A percentile compares a stretch with the other conserved stretches of the same genome.
Conservation (phyloP, 2,329 filamentous ascomycete species). For the Pseudogymnoascus sp. region DNA sequence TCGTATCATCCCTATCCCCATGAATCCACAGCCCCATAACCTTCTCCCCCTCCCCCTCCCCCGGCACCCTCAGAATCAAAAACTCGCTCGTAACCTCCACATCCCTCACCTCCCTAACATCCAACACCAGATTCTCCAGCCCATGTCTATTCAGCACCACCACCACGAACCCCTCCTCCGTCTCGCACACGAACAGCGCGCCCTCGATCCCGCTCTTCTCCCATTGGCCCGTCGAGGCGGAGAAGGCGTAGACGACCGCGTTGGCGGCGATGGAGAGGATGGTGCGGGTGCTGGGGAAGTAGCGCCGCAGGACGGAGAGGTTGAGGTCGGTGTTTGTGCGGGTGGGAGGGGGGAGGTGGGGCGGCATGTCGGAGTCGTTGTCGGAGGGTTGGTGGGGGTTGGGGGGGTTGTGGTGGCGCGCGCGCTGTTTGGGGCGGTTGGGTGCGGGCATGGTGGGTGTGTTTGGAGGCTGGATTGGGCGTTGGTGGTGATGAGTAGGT, state of each 20-base stretch:
- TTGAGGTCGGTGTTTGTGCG: constrained; percentile 74
- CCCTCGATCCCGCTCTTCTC: constrained; percentile 82
- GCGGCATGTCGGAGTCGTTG: constrained; percentile 41
- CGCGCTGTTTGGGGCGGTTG: constrained; percentile 15
- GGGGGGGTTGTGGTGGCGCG: constrained; percentile 30
- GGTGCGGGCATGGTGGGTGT: neutral
- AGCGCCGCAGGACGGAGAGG: constrained; percentile 71
- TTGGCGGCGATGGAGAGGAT: constrained; percentile 79
- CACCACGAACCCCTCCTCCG: constrained; percentile 44
- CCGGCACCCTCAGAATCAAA: constrained; percentile 38
- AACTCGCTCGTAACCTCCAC: constrained; percentile 55
- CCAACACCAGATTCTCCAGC: constrained; percentile 61
- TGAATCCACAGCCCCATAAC: constrained; percentile 50
- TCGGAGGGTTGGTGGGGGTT: constrained; percentile 37
- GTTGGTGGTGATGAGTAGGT: neutral
- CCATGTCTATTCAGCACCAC: constrained; percentile 68
- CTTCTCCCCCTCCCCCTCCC: constrained; percentile 28
- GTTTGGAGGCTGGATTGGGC: neutral
- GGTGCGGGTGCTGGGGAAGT: constrained; percentile 63
- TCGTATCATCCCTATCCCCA: constrained; percentile 39
- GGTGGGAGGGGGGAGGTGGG: constrained; percentile 34
- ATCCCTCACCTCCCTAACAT: constrained; percentile 51
- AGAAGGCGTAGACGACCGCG: constrained; percentile 78
- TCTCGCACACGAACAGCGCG: constrained; percentile 77
- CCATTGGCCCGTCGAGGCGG: constrained; percentile 58